A percentile compares a stretch with the other conserved stretches of the same genome.
These are phyloP conservation scores for Ceratobasidium sp. DNA, from an alignment of 1,284 basidiomycete species.

Conservation along the genomic window DNA sequence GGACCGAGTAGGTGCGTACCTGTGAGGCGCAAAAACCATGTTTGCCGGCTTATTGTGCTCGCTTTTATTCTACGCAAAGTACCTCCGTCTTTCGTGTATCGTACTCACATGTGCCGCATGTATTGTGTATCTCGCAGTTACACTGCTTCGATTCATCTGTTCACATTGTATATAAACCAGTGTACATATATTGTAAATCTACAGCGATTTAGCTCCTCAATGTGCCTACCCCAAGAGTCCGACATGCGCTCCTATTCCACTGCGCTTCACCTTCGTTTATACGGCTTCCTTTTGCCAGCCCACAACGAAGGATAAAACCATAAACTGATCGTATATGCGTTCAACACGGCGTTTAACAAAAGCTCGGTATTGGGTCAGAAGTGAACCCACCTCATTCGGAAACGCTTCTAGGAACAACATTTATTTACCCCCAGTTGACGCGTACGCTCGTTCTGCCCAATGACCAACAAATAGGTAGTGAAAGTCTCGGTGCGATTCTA, in stretches of 20 bases:
- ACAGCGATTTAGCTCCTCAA: too few relatives aligned
- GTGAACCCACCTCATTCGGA: slow-evolving; percentile 84
- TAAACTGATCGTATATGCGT: not conserved
- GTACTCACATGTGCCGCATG: too few relatives aligned
- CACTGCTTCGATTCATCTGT: too few relatives aligned
- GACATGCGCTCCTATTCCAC: too few relatives aligned
- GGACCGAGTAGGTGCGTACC: slow-evolving; percentile 71
- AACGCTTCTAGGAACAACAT: slow-evolving; percentile 86
- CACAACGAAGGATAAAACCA: slow-evolving; percentile 85
- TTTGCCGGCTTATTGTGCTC: slow-evolving; percentile 70
- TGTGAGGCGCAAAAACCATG: slow-evolving; percentile 92
- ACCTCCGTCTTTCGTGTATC: too few relatives aligned
- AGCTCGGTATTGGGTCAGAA: not conserved
- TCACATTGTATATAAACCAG: too few relatives aligned
- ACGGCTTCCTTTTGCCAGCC: slow-evolving; percentile 62
- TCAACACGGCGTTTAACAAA: not conserved
- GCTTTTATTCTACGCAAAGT: too few relatives aligned
- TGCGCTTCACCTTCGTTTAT: too few relatives aligned
- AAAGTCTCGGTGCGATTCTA: slow-evolving; percentile 88
- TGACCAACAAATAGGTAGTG: slow-evolving; percentile 85
- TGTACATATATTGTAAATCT: too few relatives aligned
- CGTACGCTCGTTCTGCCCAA: slow-evolving; percentile 80
- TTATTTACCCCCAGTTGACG: slow-evolving; percentile 67
- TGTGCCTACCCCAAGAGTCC: too few relatives aligned
- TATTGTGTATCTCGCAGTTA: too few relatives aligned